phyloP scores from a whole-genome alignment of 2,329 filamentous ascomycete species.

The Fusarium tjaetaba region DNA sequence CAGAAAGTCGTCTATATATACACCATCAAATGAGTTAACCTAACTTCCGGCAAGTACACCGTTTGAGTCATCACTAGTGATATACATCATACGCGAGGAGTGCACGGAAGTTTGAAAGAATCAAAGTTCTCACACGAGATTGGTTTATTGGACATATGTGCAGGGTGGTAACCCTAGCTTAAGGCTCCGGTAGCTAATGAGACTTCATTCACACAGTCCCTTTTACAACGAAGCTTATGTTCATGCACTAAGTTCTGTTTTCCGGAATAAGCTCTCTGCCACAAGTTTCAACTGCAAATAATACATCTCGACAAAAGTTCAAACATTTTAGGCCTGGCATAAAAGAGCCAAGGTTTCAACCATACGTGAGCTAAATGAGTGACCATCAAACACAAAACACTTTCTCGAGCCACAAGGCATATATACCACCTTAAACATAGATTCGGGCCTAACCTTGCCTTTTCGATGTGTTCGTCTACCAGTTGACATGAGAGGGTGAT shows the following conservation, averaged over 20 bases:
- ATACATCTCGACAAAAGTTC: rapidly evolving
- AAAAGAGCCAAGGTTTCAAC: neutral
- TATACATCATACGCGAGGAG: rapidly evolving
- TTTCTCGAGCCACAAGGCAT: neutral
- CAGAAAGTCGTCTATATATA: neutral
- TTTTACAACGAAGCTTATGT: too few species aligned
- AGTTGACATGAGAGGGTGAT: neutral
- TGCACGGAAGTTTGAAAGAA: neutral
- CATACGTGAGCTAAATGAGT: neutral
- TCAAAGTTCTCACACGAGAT: rapidly evolving
- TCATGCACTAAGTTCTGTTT: neutral
- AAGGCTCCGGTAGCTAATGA: too few species aligned
- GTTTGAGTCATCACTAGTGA: neutral
- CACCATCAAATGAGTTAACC: neutral
- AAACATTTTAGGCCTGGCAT: neutral
- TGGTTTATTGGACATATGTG: neutral
- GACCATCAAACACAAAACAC: neutral
- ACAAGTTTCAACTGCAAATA: neutral
- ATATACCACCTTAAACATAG: neutral
- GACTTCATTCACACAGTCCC: too few species aligned
- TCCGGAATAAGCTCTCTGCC: neutral
- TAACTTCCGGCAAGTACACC: rapidly evolving
- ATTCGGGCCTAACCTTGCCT: neutral
- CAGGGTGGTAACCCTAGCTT: too few species aligned
- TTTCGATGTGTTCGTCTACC: neutral